Conservation (phyloP, 768 basidiomycete species). For the Tylopilus rubrobrunneus region DNA sequence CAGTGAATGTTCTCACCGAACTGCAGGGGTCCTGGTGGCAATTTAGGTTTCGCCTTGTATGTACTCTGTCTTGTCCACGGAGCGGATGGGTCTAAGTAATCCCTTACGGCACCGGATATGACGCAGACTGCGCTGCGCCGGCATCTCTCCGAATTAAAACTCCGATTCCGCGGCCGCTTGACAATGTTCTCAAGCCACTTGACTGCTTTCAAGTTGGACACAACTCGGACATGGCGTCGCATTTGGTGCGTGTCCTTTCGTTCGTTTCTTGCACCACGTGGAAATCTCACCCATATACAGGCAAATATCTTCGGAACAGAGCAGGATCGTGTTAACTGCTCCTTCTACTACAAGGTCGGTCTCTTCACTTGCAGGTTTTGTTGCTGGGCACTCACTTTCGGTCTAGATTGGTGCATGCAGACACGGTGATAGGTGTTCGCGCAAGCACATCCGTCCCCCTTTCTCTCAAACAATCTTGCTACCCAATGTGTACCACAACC, state of each 20-base stretch:
- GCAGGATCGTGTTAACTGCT: slow-evolving; percentile 96
- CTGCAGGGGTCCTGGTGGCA: too few relatives aligned
- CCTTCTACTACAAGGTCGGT: slow-evolving; percentile 94
- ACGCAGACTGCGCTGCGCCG: background rate
- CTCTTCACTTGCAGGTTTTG: background rate
- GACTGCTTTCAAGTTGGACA: background rate
- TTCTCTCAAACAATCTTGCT: slow-evolving; percentile 96
- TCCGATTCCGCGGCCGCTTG: slow-evolving; percentile 20
- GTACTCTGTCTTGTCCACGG: too few relatives aligned
- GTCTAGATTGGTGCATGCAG: slow-evolving; percentile 93
- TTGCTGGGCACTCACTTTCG: slow-evolving; percentile 5
- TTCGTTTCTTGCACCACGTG: background rate
- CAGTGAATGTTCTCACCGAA: too few relatives aligned
- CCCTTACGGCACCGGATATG: too few relatives aligned
- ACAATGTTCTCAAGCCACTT: slow-evolving; percentile 9
- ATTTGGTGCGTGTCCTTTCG: slow-evolving; percentile 50
- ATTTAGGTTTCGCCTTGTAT: too few relatives aligned
- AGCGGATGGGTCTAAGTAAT: too few relatives aligned
- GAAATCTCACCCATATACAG: slow-evolving; percentile 33
- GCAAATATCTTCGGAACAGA: slow-evolving; percentile 96
- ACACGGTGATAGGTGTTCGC: slow-evolving; percentile 96
- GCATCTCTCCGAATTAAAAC: slow-evolving; percentile 9
- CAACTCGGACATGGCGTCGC: slow-evolving; percentile 50
- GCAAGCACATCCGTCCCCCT: slow-evolving; percentile 97
- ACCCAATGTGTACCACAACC: slow-evolving; percentile 98